phyloP scores from a whole-genome alignment of 768 basidiomycete genomes.

The Boletus rubescentipes region DNA sequence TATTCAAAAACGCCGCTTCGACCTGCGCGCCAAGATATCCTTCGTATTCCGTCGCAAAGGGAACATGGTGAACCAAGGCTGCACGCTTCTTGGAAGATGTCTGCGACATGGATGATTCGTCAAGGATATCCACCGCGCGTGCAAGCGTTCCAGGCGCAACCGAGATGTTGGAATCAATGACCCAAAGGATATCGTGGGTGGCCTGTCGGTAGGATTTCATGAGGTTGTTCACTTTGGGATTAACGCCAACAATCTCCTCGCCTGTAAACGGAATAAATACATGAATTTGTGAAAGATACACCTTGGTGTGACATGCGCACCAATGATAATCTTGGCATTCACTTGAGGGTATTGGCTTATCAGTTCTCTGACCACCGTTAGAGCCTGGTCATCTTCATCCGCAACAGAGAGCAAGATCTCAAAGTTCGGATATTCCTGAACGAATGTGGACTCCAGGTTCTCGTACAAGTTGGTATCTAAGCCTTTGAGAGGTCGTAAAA shows the following conservation, averaged over 20 bases:
- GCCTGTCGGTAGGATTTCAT: conserved; percentile 81
- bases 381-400: conserved; percentile 84
- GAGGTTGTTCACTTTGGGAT: conserved; percentile 98
- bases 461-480: conserved; percentile 95
- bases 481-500: conserved; percentile 92
- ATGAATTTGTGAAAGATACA: neutral
- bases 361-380: conserved; percentile 78
- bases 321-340: conserved; percentile 70
- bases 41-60: conserved; percentile 77
- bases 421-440: conserved; percentile 87
- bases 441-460: conserved; percentile 92
- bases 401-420: conserved; percentile 92
- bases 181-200: conserved; percentile 89
- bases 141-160: conserved; percentile 77
- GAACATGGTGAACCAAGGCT: conserved; percentile 93
- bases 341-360: conserved; percentile 77
- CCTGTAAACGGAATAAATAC: conserved; percentile 44
- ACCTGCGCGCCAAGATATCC: conserved; percentile 73
- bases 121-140: conserved; percentile 79
- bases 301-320: conserved; percentile 41
- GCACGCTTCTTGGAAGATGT: conserved; percentile 46
- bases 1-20: conserved; percentile 94
- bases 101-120: conserved; percentile 38
- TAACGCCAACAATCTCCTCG: conserved; percentile 82
- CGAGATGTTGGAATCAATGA: conserved; percentile 93